Evolutionary conservation across 2,329 filamentous ascomycete species (phyloP).

Genomic region (Claviceps humidiphila): DNA sequence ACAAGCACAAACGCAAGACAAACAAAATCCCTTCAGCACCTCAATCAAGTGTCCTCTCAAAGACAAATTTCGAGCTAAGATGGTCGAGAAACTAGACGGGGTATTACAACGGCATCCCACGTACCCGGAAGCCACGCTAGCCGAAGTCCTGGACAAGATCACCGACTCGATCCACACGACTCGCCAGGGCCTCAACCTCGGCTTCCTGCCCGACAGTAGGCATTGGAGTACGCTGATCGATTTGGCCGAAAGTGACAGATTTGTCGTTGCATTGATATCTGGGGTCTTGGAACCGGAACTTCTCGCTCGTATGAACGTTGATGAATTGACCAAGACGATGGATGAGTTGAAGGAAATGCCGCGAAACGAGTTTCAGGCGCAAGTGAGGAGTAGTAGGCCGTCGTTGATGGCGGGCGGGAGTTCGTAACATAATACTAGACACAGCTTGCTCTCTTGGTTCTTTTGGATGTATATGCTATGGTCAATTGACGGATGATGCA

Average conservation of each 20-base stretch:
- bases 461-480: background rate
- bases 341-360: constrained; percentile 14
- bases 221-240: constrained; percentile 22
- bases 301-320: constrained; percentile 15
- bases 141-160: constrained; percentile 9
- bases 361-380: constrained; percentile 13
- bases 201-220: constrained; percentile 19
- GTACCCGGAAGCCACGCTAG: background rate
- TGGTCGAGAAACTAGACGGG: constrained; percentile 2
- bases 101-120: background rate
- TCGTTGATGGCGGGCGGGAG: background rate
- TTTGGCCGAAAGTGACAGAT: constrained; percentile 15
- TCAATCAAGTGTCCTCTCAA: constrained; percentile 9
- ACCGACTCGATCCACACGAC: constrained; percentile 14
- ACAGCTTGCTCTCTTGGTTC: background rate
- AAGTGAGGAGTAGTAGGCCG: background rate
- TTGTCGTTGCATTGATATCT: constrained; percentile 18
- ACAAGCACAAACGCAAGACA: background rate
- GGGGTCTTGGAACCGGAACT: constrained; percentile 14
- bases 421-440: background rate
- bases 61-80: constrained; percentile 13
- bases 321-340: constrained; percentile 15
- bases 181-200: constrained; percentile 13
- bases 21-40: constrained; percentile 2
- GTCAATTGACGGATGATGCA: too few relatives aligned